Evolutionary conservation across 441 rosid species (phyloP).

Genomic region (Erodium texanum): DNA sequence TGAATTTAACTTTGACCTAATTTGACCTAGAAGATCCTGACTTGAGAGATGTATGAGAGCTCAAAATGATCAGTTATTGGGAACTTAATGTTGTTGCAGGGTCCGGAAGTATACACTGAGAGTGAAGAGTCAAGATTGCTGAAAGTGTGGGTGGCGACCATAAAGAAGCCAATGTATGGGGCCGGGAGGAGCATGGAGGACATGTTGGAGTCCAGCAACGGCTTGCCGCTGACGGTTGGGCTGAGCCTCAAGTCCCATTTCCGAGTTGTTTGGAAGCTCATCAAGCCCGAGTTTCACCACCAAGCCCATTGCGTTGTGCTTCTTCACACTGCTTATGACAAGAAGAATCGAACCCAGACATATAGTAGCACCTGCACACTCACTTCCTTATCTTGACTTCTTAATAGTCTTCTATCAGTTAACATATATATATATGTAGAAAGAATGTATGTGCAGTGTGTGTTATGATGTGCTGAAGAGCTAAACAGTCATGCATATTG

Average conservation of each 20-base stretch:
- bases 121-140: slow-evolving; percentile 33
- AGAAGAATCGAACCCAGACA: slow-evolving; percentile 28
- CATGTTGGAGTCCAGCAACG: slow-evolving; percentile 52
- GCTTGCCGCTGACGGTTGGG: slow-evolving; percentile 48
- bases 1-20: no score
- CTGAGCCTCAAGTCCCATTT: slow-evolving; percentile 34
- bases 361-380: slow-evolving; percentile 32
- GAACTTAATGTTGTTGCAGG: slow-evolving; percentile 30
- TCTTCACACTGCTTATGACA: slow-evolving; percentile 29
- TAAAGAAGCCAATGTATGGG: slow-evolving; percentile 65
- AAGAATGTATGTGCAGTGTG: not conserved
- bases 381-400: slow-evolving; percentile 9
- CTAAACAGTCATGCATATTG: not conserved
- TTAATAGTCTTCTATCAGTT: no score
- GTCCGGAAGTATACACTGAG: slow-evolving; percentile 41
- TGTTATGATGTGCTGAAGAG: no score
- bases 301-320: slow-evolving; percentile 41
- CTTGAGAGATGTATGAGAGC: no score
- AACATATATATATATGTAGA: not conserved
- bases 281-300: slow-evolving; percentile 50
- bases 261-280: slow-evolving; percentile 46
- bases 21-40: no score
- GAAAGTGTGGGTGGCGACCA: slow-evolving; percentile 40
- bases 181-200: slow-evolving; percentile 74
- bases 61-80: no score